Evolutionary conservation across 108 stramenopile genomes (phyloP).

Genomic region (Epithemia pelagica): DNA sequence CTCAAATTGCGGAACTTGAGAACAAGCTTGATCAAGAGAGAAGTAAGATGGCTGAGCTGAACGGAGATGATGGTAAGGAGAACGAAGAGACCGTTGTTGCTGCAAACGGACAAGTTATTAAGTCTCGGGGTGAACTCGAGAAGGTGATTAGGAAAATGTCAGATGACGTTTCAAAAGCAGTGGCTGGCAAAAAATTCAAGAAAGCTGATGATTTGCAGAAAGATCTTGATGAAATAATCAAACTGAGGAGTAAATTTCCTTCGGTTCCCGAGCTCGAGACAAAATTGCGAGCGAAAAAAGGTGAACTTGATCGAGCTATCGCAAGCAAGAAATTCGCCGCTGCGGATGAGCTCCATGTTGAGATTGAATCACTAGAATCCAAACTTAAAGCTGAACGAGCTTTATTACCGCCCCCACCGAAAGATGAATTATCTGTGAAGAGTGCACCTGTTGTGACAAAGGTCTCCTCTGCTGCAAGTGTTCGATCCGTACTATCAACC

Average conservation of each 20-base stretch:
- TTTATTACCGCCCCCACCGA: not conserved
- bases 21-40: conserved; percentile 42
- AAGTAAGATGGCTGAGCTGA: conserved; percentile 14
- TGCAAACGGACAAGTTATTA: conserved; percentile 41
- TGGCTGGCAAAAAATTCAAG: conserved; percentile 58
- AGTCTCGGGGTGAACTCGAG: conserved; percentile 53
- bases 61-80: not conserved
- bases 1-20: conserved; percentile 48
- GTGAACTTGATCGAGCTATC: conserved; percentile 53
- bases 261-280: conserved; percentile 44
- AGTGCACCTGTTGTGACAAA: not conserved
- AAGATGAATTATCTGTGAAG: not conserved
- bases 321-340: conserved; percentile 54
- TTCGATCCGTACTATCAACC: not conserved
- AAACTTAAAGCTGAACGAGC: conserved; percentile 39
- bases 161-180: conserved; percentile 28
- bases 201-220: conserved; percentile 52
- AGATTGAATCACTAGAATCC: conserved; percentile 39
- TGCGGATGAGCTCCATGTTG: conserved; percentile 49
- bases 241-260: conserved; percentile 42
- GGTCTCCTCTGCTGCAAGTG: not conserved
- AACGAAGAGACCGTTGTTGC: not conserved
- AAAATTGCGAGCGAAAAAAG: conserved; percentile 29
- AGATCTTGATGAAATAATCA: conserved; percentile 48
- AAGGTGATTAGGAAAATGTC: conserved; percentile 33